Evolutionary conservation across 306 rosid genomes (phyloP), one percentile per base, ranked within the genome.

Genomic region (Begonia fuchsioides): DNA sequence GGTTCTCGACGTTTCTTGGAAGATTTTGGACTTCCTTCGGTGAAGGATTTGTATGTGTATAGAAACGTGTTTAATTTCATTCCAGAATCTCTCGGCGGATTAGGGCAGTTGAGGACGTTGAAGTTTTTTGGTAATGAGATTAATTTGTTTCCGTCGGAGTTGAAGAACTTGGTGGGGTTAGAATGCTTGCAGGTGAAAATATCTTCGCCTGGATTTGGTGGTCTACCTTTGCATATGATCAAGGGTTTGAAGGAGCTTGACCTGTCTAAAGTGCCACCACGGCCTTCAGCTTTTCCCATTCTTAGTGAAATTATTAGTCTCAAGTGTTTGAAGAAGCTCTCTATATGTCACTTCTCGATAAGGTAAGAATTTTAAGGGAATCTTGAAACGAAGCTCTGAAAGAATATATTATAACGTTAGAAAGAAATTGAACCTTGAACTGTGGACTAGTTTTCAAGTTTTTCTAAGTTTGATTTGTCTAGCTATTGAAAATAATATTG

Each of bases 41-140:
- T 61, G 8, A 73, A 70, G 76, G 77, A 83, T 5, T 20, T 92
- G 17, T 86, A 86, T 47, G 5, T 92, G 12, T 92, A 85, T 38
- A 78, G 72, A 61, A 90, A 90, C 14, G 79, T 62, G 51, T 85
- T 77, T 58, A 90, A 72, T 54, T 73, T 90, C 59, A 77, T 90
- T 47, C 98, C 98, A 0, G 77, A 80, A 61, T 73, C 81, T 15
- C 59, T 86, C 7, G 81, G 78, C 5, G 51, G 59, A 3, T 55
- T 71, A 11, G 53, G 65, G n/a, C 64, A 78, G 40, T 62, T 86
- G 93, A 72, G 60, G 67, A 77, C 77, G 54, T 44, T 92, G 68
- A 85, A 85, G 66, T 85, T 86, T 61, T 92, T 92, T 2, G 98
- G 94, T 3, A 92, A 92, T 10, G 98, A 86, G 71, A 76, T 92